A percentile compares a stretch with the other conserved stretches of the same genome.
Evolutionary conservation across 2,329 filamentous ascomycete species (phyloP).

Genomic region (Triangularia setosa): DNA sequence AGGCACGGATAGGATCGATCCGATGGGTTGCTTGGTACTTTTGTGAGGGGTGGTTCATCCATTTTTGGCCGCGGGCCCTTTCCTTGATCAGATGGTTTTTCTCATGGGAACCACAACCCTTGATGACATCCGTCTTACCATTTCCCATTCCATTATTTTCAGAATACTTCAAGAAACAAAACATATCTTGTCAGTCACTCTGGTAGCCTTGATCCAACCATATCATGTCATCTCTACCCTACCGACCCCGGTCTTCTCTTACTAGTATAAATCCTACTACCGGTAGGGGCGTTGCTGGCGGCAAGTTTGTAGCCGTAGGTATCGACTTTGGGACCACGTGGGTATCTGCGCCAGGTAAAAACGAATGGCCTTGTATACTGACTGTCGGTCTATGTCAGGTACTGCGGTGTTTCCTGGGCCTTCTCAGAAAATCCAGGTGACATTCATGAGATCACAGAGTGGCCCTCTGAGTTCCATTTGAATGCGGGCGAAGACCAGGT

Average conservation of each 20-base stretch:
- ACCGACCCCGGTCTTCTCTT: background rate
- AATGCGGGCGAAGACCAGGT: slow-evolving; percentile 7
- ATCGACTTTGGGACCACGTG: slow-evolving; percentile 17
- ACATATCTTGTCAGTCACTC: background rate
- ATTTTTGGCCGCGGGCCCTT: background rate
- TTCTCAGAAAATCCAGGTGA: slow-evolving; percentile 2
- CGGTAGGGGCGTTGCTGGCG: background rate
- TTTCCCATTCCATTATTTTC: background rate
- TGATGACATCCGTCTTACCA: background rate
- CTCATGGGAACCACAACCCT: too few relatives aligned
- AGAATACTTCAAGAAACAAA: background rate
- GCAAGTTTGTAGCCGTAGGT: slow-evolving; percentile 9
- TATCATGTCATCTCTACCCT: background rate
- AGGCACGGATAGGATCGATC: background rate
- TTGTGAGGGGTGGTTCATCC: background rate
- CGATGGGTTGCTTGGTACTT: background rate
- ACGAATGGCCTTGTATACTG: background rate
- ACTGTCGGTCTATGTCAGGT: background rate
- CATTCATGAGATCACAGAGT: slow-evolving; percentile 10
- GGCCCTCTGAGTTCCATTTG: slow-evolving; percentile 3
- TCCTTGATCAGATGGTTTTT: background rate
- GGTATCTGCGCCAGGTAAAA: background rate
- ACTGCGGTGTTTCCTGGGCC: slow-evolving; percentile 12
- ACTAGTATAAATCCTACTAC: background rate
- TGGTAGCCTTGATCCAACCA: background rate